Conservation (phyloP, 2,329 filamentous ascomycete genomes). For the Aspergillus sojae region DNA sequence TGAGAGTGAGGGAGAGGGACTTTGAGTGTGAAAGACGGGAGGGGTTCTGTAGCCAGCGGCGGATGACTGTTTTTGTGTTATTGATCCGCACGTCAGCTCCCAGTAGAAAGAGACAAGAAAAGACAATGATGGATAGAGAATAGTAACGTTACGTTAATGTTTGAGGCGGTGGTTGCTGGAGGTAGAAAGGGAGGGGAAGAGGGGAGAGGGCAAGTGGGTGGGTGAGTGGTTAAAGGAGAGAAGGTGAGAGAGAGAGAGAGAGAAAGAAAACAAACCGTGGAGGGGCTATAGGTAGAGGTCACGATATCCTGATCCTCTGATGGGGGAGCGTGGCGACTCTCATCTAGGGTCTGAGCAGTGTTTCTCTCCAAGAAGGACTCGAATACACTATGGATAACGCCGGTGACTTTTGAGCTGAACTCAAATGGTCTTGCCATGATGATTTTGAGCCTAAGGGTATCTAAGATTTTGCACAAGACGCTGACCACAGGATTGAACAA, state of each 20-base stretch:
- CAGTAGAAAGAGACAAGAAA: not conserved
- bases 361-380: slow-evolving; percentile 14
- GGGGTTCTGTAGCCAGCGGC: not conserved
- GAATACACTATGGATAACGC: slow-evolving; percentile 17
- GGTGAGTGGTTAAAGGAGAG: too few species aligned
- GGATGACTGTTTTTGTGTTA: not conserved
- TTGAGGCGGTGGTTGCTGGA: not conserved
- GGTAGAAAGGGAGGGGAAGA: not conserved
- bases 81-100: not conserved
- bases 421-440: not conserved
- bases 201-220: too few species aligned
- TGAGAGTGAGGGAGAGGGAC: not conserved
- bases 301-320: not conserved
- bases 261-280: not conserved
- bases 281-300: not conserved
- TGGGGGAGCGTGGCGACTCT: slow-evolving; percentile 25
- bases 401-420: slow-evolving; percentile 9
- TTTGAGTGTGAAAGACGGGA: not conserved
- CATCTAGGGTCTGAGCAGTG: slow-evolving; percentile 14
- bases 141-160: not conserved
- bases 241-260: too few species aligned
- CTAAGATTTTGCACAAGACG: not conserved
- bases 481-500: not conserved
- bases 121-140: not conserved
- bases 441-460: not conserved